These are phyloP conservation scores for Aureobasidium musti DNA, from an alignment of 2,329 filamentous ascomycete genomes.

Conservation along the genomic window DNA sequence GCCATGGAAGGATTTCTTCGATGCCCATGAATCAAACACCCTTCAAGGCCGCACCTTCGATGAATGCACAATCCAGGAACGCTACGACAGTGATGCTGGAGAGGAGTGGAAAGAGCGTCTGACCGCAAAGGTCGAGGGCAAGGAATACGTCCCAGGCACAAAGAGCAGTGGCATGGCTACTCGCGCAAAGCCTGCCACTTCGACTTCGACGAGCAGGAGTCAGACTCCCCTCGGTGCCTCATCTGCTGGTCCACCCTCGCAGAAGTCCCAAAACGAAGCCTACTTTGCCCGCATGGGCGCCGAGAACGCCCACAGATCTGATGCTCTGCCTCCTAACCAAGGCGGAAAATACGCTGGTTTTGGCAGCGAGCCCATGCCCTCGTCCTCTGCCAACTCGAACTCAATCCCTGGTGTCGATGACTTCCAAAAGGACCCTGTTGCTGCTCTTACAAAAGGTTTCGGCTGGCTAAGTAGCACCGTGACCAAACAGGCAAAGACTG, in stretches of 20 bases:
- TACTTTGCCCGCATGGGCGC: conserved; percentile 86
- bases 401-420: conserved; percentile 74
- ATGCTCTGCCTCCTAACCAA: conserved; percentile 77
- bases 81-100: conserved; percentile 85
- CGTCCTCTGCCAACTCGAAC: conserved; percentile 45
- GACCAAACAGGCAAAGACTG: conserved; percentile 83
- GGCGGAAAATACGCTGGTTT: conserved; percentile 93
- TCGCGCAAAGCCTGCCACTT: conserved; percentile 35
- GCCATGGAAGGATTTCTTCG: conserved; percentile 84
- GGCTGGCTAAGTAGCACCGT: conserved; percentile 92
- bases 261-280: conserved; percentile 72
- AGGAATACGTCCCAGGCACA: conserved; percentile 73
- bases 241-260: conserved; percentile 37
- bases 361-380: conserved; percentile 69
- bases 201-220: conserved; percentile 35
- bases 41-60: conserved; percentile 65
- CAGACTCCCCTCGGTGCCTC: conserved; percentile 36
- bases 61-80: conserved; percentile 82
- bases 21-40: conserved; percentile 54
- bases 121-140: conserved; percentile 81
- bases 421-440: conserved; percentile 86
- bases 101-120: conserved; percentile 95
- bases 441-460: conserved; percentile 85
- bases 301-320: conserved; percentile 76
- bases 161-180: conserved; percentile 31